These are phyloP conservation scores for Prunus mongolica DNA, from an alignment of 306 rosid species.

Conservation along the genomic window DNA sequence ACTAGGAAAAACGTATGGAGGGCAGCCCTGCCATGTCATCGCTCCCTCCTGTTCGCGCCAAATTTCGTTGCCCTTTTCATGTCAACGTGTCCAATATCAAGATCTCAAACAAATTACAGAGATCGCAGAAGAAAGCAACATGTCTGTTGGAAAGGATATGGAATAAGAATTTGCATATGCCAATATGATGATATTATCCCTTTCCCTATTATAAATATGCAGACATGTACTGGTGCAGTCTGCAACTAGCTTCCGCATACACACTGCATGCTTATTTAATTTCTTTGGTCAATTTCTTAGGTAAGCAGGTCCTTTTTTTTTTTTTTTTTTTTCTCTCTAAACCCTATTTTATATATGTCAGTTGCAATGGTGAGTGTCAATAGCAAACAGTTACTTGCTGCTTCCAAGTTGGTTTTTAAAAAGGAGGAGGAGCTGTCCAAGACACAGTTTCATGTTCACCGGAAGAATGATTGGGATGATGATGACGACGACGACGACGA, in stretches of 20 bases:
- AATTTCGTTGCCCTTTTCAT: background rate
- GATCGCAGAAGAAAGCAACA: background rate
- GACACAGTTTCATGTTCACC: constrained; percentile 1
- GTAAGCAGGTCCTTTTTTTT: background rate
- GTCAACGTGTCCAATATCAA: background rate
- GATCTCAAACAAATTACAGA: background rate
- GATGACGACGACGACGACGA: constrained; percentile 44
- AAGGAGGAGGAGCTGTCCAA: constrained; percentile 16
- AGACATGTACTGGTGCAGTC: background rate
- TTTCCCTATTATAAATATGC: background rate
- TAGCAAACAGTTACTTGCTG: constrained; percentile 9
- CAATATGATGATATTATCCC: background rate
- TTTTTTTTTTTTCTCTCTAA: background rate
- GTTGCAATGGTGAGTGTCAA: constrained; percentile 28
- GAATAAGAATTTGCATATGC: background rate
- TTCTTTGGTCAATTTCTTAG: background rate
- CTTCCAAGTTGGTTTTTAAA: constrained; percentile 15
- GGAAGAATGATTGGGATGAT: constrained; percentile 17
- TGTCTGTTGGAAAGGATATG: too few relatives aligned
- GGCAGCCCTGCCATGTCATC: background rate
- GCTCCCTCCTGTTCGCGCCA: background rate
- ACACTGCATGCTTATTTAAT: background rate
- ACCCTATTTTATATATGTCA: background rate
- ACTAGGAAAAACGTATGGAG: constrained; percentile 7
- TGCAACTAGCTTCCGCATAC: background rate